These are phyloP conservation scores for Linnemannia exigua DNA, from an alignment of 192 early-diverging fungal genomes.

Conservation along the genomic window DNA sequence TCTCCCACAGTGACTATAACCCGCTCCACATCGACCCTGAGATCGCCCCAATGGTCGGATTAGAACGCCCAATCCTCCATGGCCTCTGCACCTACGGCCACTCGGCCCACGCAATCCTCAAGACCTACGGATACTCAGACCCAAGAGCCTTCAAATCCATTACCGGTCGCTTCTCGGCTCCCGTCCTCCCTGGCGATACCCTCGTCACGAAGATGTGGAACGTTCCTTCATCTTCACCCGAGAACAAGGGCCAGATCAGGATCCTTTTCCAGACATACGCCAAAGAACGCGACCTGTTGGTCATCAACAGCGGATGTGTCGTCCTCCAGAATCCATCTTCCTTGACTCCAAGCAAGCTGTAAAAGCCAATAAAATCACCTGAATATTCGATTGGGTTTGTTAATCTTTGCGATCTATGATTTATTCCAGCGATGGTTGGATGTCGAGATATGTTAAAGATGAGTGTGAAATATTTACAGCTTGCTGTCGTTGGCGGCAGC, in stretches of 20 bases:
- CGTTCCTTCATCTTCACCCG: conserved; percentile 28
- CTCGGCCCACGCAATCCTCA: conserved; percentile 68
- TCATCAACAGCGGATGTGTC: conserved; percentile 69
- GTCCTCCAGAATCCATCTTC: conserved; percentile 21
- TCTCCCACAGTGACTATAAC: conserved; percentile 73
- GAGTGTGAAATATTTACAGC: conserved; percentile 19
- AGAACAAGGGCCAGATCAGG: conserved; percentile 46
- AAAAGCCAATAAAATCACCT: background rate
- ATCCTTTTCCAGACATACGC: conserved; percentile 68
- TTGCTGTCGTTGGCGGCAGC: conserved; percentile 28
- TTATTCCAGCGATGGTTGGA: background rate
- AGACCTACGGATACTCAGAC: conserved; percentile 65
- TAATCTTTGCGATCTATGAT: background rate
- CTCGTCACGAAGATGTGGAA: conserved; percentile 78
- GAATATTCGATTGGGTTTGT: background rate
- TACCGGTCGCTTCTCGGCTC: conserved; percentile 71
- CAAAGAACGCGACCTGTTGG: conserved; percentile 67
- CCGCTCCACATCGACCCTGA: conserved; percentile 77
- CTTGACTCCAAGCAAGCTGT: conserved; percentile 5
- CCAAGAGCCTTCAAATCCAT: conserved; percentile 69
- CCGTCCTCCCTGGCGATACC: conserved; percentile 81
- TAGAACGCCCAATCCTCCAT: conserved; percentile 78
- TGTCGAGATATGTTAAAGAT: background rate
- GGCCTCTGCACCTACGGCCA: conserved; percentile 73
- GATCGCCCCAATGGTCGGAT: conserved; percentile 73